Evolutionary conservation across 257 asterid genomes (phyloP).

Genomic region (Eustoma russellianum): DNA sequence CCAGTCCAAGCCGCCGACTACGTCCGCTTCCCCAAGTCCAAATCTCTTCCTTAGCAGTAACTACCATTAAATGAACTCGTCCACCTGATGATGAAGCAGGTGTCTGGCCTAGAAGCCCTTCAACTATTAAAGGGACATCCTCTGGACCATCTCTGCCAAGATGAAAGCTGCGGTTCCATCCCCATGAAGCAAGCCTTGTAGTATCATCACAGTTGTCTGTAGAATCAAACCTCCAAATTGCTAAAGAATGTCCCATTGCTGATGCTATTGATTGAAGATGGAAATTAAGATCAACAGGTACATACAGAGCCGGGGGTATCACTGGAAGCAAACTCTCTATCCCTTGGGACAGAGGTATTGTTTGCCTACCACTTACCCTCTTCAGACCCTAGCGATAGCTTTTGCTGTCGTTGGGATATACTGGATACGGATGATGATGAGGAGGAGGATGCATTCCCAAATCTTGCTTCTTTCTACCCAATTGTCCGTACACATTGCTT

Average conservation of each 20-base stretch:
- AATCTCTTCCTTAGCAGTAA: slow-evolving; percentile 45
- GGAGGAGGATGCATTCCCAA: slow-evolving; percentile 61
- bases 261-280: slow-evolving; percentile 50
- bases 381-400: too few species aligned
- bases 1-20: slow-evolving; percentile 79
- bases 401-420: too few species aligned
- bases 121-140: slow-evolving; percentile 40
- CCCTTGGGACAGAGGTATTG: too few species aligned
- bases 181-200: slow-evolving; percentile 61
- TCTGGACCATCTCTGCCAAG: slow-evolving; percentile 71
- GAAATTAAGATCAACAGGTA: slow-evolving; percentile 36
- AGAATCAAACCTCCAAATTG: slow-evolving; percentile 36
- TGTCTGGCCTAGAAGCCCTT: slow-evolving; percentile 32
- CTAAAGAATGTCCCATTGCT: slow-evolving; percentile 81
- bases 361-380: too few species aligned
- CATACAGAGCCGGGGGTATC: too few species aligned
- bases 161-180: slow-evolving; percentile 75
- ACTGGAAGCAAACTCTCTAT: too few species aligned
- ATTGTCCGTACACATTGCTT: slow-evolving; percentile 75
- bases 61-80: slow-evolving; percentile 62
- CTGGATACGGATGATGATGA: too few species aligned
- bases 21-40: slow-evolving; percentile 96
- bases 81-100: slow-evolving; percentile 62
- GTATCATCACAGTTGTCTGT: slow-evolving; percentile 18
- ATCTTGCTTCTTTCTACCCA: slow-evolving; percentile 53